A percentile compares a stretch with the other conserved stretches of the same genome.
Conservation (phyloP, 225 moss, liverwort and hornwort species). For the Lunularia cruciata region DNA sequence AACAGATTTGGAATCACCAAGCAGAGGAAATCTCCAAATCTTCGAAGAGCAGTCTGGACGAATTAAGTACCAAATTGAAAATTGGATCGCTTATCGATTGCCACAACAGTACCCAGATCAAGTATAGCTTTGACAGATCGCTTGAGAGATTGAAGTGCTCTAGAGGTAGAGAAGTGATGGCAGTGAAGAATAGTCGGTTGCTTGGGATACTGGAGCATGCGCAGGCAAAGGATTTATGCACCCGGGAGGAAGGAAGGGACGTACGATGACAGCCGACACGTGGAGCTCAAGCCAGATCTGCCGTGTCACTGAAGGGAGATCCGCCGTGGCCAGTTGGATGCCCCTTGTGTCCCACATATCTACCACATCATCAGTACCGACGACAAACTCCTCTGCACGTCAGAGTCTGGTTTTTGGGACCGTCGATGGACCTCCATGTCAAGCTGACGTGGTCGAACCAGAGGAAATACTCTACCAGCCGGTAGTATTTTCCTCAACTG, state of each 20-base stretch:
- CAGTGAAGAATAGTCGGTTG: conserved; percentile 17
- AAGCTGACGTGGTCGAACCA: not conserved
- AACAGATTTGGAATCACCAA: conserved; percentile 23
- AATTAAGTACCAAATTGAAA: conserved; percentile 13
- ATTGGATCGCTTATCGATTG: too few species aligned
- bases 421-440: not conserved
- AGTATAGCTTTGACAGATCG: conserved; percentile 18
- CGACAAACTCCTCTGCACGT: not conserved
- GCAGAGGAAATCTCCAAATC: conserved; percentile 11
- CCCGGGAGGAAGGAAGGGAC: not conserved
- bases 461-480: not conserved
- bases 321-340: conserved; percentile 9
- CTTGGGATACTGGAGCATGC: conserved; percentile 11
- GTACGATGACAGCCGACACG: not conserved
- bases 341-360: not conserved
- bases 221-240: conserved; percentile 14
- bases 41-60: conserved; percentile 14
- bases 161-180: not conserved
- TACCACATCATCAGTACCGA: not conserved
- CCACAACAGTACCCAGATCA: too few species aligned
- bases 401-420: too few species aligned
- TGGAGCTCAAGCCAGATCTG: not conserved
- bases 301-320: conserved; percentile 11
- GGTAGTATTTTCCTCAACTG: not conserved
- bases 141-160: not conserved